A percentile compares a stretch with the other conserved stretches of the same genome.
Evolutionary conservation across 164 flowering plant species (phyloP).

Genomic region (Vitis riparia): DNA sequence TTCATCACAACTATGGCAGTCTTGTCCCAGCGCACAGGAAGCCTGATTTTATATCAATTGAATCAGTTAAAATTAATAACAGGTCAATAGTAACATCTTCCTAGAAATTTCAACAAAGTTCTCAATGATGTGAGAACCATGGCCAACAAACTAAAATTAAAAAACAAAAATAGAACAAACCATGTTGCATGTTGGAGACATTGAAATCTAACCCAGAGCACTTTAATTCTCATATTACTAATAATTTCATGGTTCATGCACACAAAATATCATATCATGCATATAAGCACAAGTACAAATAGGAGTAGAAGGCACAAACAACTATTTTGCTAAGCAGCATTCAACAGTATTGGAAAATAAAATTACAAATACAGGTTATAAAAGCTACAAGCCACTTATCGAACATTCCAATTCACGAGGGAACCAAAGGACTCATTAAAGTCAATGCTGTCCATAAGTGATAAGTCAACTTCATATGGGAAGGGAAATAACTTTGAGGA

Average conservation of each 20-base stretch:
- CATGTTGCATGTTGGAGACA: too few relatives aligned
- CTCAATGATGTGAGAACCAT: not conserved
- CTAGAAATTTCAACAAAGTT: not conserved
- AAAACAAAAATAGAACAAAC: not conserved
- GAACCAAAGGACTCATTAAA: too few relatives aligned
- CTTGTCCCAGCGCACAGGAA: constrained; percentile 98
- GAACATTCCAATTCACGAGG: too few relatives aligned
- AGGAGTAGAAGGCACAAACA: too few relatives aligned
- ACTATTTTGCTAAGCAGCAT: too few relatives aligned
- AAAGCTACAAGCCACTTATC: too few relatives aligned
- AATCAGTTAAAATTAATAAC: not conserved
- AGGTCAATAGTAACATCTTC: not conserved
- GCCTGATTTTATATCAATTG: constrained; percentile 44
- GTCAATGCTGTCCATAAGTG: too few relatives aligned
- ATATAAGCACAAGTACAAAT: not conserved
- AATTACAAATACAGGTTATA: too few relatives aligned
- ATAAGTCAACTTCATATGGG: too few relatives aligned
- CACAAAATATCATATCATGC: not conserved
- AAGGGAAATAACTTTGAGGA: not conserved
- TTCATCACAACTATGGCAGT: constrained; percentile 86
- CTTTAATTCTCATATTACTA: not conserved
- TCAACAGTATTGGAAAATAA: too few relatives aligned
- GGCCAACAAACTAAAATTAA: not conserved
- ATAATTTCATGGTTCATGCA: not conserved
- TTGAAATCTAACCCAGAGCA: not conserved